Conservation (phyloP, 2,329 filamentous ascomycete species). For the Chaetomiaceae sp. region DNA sequence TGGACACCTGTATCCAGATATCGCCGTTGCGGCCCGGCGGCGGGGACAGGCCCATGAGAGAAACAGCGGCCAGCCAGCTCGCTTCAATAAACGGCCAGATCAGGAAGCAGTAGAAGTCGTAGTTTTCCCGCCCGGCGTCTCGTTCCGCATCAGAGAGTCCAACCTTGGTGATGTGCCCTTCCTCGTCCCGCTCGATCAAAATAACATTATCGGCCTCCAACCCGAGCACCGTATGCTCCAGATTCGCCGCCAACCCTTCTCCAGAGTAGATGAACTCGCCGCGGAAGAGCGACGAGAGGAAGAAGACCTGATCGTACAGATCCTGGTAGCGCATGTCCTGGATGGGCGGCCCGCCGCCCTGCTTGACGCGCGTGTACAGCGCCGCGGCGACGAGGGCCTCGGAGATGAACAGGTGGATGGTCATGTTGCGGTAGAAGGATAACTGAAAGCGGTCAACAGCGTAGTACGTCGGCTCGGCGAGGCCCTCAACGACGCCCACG, state of each 20-base stretch:
- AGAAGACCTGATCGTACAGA: conserved; percentile 72
- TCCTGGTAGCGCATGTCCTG: conserved; percentile 73
- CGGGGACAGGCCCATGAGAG: conserved; percentile 78
- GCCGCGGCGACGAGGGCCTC: conserved; percentile 85
- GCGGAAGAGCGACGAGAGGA: conserved; percentile 88
- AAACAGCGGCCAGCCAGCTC: conserved; percentile 84
- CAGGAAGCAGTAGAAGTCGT: conserved; percentile 97
- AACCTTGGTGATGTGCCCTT: conserved; percentile 55
- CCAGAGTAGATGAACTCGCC: conserved; percentile 96
- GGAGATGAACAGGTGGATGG: conserved; percentile 93
- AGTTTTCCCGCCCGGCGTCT: conserved; percentile 79
- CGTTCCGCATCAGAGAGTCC: conserved; percentile 74
- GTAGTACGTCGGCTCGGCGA: conserved; percentile 88
- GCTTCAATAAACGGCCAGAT: conserved; percentile 98
- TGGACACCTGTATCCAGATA: conserved; percentile 70
- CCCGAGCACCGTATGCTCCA: conserved; percentile 70
- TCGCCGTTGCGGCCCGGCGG: conserved; percentile 54
- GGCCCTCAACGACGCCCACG: conserved; percentile 69
- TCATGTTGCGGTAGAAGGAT: conserved; percentile 99
- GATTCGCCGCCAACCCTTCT: conserved; percentile 72
- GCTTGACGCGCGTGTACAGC: conserved; percentile 87
- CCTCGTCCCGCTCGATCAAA: conserved; percentile 52
- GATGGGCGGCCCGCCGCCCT: conserved; percentile 74
- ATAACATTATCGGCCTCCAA: conserved; percentile 78
- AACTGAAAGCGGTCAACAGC: conserved; percentile 95